Conservation (phyloP, 2,329 filamentous ascomycete species). For the Magnaporthiopsis incrustans region DNA sequence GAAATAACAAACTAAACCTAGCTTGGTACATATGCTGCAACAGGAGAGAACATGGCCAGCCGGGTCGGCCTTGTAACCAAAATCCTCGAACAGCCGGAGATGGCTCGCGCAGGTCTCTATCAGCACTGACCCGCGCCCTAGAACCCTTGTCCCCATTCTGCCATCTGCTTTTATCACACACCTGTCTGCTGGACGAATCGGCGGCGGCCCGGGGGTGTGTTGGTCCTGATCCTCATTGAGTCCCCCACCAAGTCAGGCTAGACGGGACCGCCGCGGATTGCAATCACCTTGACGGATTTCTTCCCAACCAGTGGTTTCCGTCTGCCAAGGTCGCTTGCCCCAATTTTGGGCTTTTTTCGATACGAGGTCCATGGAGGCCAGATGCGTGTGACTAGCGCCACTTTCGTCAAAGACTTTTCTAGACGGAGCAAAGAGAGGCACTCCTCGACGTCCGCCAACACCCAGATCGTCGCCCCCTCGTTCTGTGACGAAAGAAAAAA, state of each 20-base stretch:
- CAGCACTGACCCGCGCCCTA: too few species aligned
- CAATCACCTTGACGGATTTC: background rate
- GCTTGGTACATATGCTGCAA: too few species aligned
- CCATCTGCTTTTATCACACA: background rate
- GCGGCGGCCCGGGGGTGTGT: background rate
- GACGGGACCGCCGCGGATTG: background rate
- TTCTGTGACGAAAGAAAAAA: background rate
- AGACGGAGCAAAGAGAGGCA: background rate
- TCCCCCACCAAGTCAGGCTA: too few species aligned
- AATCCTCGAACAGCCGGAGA: too few species aligned
- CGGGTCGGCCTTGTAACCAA: background rate
- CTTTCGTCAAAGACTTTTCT: background rate
- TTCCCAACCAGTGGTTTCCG: background rate
- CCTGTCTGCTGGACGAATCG: background rate
- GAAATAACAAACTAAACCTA: too few species aligned
- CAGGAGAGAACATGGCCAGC: too few species aligned
- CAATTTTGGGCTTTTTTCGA: too few species aligned
- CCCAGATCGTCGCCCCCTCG: background rate
- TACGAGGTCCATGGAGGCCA: too few species aligned
- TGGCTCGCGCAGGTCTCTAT: background rate
- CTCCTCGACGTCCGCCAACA: background rate
- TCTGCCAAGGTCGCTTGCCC: background rate
- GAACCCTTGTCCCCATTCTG: too few species aligned
- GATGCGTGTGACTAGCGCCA: too few species aligned
- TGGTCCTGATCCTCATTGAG: background rate